phyloP scores from a whole-genome alignment of 805 yeast genomes.

The Candida broadrunensis region DNA sequence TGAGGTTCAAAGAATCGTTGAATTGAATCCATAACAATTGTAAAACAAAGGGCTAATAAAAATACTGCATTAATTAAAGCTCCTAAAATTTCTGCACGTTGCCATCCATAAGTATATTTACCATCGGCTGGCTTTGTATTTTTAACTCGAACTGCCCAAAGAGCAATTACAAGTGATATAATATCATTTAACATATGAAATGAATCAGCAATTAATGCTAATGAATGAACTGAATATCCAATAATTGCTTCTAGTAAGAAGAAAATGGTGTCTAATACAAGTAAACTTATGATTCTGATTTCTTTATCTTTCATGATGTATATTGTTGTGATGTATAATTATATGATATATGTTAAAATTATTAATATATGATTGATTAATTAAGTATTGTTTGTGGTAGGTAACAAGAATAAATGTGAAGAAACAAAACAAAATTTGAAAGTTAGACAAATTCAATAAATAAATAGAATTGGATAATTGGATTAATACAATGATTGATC shows the following conservation, averaged over 20 bases:
- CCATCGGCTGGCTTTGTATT: conserved; percentile 79
- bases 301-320: conserved; percentile 52
- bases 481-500: no score
- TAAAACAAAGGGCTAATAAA: conserved; percentile 84
- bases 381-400: no score
- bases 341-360: no score
- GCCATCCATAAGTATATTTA: conserved; percentile 95
- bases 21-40: conserved; percentile 88
- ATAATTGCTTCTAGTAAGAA: conserved; percentile 81
- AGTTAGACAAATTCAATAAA: no score
- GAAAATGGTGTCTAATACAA: conserved; percentile 75
- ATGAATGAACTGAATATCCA: conserved; percentile 89
- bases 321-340: no score
- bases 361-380: no score
- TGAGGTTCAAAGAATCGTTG: conserved; percentile 85
- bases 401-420: no score
- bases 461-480: no score
- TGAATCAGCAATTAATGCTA: conserved; percentile 93
- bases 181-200: conserved; percentile 98
- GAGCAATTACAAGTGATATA: conserved; percentile 81
- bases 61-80: conserved; percentile 94
- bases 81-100: conserved; percentile 94
- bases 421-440: no score
- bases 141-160: conserved; percentile 95
- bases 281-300: conserved; percentile 64